Percentiles rank a stretch among this genome's conserved stretches.
Conservation (phyloP, 2,329 filamentous ascomycete species). For the Beauveria varroae region DNA sequence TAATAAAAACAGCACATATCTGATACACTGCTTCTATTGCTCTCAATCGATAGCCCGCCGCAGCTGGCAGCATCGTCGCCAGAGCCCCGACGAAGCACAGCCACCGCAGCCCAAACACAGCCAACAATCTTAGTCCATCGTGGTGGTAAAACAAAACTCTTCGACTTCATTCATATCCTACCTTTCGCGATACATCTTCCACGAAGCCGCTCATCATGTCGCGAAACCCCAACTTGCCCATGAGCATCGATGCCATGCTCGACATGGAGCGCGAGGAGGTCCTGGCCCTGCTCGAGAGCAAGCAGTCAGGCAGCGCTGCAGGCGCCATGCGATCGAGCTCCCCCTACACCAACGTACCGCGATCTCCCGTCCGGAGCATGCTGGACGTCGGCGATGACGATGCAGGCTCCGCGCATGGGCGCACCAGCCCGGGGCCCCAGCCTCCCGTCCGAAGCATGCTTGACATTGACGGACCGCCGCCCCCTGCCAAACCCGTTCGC, state of each 20-base stretch:
- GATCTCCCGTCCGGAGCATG: slow-evolving; percentile 63
- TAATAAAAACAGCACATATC: neutral
- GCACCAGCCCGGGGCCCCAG: slow-evolving; percentile 32
- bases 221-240: slow-evolving; percentile 33
- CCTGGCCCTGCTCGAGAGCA: slow-evolving; percentile 57
- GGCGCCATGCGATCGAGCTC: slow-evolving; percentile 41
- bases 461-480: slow-evolving; percentile 41
- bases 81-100: neutral
- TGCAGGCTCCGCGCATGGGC: slow-evolving; percentile 15
- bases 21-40: neutral
- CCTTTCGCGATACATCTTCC: neutral
- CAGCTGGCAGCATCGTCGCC: neutral
- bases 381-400: slow-evolving; percentile 48
- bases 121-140: neutral
- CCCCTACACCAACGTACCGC: slow-evolving; percentile 47
- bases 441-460: slow-evolving; percentile 59
- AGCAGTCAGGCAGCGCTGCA: slow-evolving; percentile 25
- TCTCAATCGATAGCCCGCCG: neutral
- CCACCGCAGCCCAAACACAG: neutral
- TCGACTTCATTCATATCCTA: neutral
- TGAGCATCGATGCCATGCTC: slow-evolving; percentile 70
- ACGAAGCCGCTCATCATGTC: slow-evolving; percentile 21
- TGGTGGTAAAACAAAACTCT: neutral
- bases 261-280: slow-evolving; percentile 73
- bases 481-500: slow-evolving; percentile 31